phyloP scores from a whole-genome alignment of 169 alveolate genomes.

The Plasmodium gallinaceum region DNA sequence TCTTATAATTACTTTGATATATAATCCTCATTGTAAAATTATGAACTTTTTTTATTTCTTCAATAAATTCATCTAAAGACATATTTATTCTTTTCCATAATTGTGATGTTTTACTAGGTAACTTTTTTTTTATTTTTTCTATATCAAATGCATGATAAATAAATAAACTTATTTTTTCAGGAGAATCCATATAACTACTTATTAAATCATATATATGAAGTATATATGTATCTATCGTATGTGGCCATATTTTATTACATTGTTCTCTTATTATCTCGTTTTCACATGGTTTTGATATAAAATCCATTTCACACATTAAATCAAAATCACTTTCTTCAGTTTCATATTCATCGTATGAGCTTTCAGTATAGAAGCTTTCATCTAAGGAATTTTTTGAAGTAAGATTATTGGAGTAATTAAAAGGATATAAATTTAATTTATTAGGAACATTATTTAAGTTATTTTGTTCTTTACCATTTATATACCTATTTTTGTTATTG shows the following conservation, averaged over 20 bases:
- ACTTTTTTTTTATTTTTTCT: constrained; percentile 72
- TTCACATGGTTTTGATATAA: constrained; percentile 47
- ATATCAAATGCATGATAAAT: constrained; percentile 75
- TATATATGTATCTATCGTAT: constrained; percentile 59
- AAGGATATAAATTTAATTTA: neutral
- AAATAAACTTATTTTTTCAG: constrained; percentile 72
- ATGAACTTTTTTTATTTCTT: constrained; percentile 74
- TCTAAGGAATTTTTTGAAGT: neutral
- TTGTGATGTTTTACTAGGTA: constrained; percentile 71
- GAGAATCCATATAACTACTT: constrained; percentile 76
- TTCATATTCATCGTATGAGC: constrained; percentile 14
- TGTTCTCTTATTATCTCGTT: constrained; percentile 61
- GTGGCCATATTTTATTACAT: constrained; percentile 66
- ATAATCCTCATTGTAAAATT: constrained; percentile 67
- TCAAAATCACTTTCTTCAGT: constrained; percentile 26
- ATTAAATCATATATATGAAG: constrained; percentile 73
- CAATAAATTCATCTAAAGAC: constrained; percentile 73
- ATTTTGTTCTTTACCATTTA: neutral
- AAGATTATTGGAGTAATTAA: neutral
- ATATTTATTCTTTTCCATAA: constrained; percentile 76
- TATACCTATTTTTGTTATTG: constrained; percentile 3
- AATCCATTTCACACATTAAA: constrained; percentile 60
- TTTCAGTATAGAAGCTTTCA: constrained; percentile 6
- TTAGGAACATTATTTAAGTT: neutral
- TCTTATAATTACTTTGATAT: constrained; percentile 65